phyloP scores from a whole-genome alignment of 306 rosid species.

The Urtica urens region DNA sequence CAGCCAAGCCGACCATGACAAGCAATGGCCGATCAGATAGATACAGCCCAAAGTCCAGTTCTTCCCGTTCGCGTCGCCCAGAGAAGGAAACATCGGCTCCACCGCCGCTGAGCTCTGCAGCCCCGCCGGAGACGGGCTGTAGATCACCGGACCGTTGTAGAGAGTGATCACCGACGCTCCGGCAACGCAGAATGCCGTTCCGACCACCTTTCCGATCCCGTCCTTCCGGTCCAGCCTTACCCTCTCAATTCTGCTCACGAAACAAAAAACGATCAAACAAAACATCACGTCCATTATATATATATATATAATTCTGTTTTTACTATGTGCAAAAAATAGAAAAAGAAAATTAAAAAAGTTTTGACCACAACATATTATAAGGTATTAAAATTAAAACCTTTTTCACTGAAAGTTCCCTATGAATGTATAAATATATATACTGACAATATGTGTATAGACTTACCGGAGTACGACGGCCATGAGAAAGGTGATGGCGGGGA shows the following conservation, averaged over 20 bases:
- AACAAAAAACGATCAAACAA: too few relatives aligned
- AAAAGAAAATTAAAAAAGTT: not conserved
- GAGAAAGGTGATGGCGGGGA: constrained; percentile 93
- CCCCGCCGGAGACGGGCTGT: constrained; percentile 45
- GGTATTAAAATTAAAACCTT: too few relatives aligned
- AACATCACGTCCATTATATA: too few relatives aligned
- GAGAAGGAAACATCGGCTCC: constrained; percentile 15
- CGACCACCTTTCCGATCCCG: constrained; percentile 66
- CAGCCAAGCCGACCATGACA: constrained; percentile 96
- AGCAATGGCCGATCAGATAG: constrained; percentile 80
- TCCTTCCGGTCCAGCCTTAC: constrained; percentile 69
- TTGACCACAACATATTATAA: too few relatives aligned
- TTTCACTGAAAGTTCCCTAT: too few relatives aligned
- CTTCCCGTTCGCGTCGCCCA: constrained; percentile 70
- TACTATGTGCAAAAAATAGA: too few relatives aligned
- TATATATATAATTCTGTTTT: too few relatives aligned
- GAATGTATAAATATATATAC: too few relatives aligned
- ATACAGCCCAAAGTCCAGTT: constrained; percentile 91
- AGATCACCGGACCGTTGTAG: constrained; percentile 83
- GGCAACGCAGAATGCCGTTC: constrained; percentile 73
- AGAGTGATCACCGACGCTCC: constrained; percentile 90
- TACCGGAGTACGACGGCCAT: constrained; percentile 90
- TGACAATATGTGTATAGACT: too few relatives aligned
- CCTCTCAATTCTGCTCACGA: constrained; percentile 51
- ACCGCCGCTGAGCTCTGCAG: constrained; percentile 17